These are phyloP conservation scores for Luffa acutangula DNA, from an alignment of 306 rosid genomes.

Conservation along the genomic window DNA sequence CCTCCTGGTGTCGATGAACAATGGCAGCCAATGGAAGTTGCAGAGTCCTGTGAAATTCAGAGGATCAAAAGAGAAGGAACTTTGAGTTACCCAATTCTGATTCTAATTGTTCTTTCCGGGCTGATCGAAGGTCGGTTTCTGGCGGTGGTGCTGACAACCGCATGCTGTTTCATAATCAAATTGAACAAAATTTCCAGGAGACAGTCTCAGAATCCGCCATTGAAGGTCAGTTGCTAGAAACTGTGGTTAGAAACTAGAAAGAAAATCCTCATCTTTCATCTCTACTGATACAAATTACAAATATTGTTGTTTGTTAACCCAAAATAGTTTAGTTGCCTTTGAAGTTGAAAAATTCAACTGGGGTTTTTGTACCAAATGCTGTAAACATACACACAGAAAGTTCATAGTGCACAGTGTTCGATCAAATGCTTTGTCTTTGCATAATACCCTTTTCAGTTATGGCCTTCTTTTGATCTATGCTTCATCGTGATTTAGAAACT, in stretches of 20 bases:
- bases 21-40: neutral
- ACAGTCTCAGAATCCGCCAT: neutral
- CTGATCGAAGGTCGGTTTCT: constrained; percentile 43
- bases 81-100: constrained; percentile 24
- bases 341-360: neutral
- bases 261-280: neutral
- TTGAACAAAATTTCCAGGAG: constrained; percentile 16
- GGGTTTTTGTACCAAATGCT: neutral
- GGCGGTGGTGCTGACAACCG: constrained; percentile 36
- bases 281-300: neutral
- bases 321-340: neutral
- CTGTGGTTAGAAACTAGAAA: neutral
- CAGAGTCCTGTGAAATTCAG: neutral
- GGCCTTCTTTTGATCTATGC: neutral
- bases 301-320: neutral
- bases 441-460: neutral
- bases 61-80: neutral
- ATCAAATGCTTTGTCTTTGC: neutral
- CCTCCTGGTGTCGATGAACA: neutral
- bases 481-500: neutral
- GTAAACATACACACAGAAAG: neutral
- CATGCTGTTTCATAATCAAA: constrained; percentile 43
- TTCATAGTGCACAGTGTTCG: neutral
- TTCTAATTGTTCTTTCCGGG: constrained; percentile 49
- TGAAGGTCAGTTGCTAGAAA: neutral